Evolutionary conservation across 1,284 basidiomycete species (phyloP).

Genomic region (Vanrija sp.): DNA sequence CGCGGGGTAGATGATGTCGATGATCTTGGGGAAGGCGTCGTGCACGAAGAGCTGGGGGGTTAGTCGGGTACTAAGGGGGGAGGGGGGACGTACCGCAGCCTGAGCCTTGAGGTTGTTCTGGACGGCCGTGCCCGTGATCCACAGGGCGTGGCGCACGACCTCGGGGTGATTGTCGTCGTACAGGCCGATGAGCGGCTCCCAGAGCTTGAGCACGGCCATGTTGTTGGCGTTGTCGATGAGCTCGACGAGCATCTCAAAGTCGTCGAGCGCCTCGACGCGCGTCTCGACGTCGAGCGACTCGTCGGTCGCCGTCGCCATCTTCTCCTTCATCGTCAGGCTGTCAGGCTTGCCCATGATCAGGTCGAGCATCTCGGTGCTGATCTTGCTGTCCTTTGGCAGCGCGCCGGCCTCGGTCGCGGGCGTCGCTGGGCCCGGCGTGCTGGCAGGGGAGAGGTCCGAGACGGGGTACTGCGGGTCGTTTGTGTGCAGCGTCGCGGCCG

Average conservation of each 20-base stretch:
- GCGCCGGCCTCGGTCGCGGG: conserved; percentile 11
- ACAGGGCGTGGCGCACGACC: conserved; percentile 71
- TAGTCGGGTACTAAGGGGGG: conserved; percentile 1
- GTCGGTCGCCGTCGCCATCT: conserved; percentile 69
- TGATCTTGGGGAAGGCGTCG: conserved; percentile 64
- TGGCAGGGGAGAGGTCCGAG: conserved; percentile 27
- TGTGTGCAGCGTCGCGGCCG: conserved; percentile 33
- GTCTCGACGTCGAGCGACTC: conserved; percentile 59
- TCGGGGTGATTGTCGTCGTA: conserved; percentile 59
- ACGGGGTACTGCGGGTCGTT: conserved; percentile 28
- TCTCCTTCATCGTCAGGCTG: conserved; percentile 80
- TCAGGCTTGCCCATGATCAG: conserved; percentile 82
- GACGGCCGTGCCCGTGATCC: conserved; percentile 90
- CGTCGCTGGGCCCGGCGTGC: conserved; percentile 27
- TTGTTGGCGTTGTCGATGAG: conserved; percentile 95
- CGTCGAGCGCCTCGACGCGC: conserved; percentile 76
- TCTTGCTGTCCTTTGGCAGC: conserved; percentile 18
- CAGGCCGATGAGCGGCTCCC: conserved; percentile 72
- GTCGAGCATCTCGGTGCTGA: conserved; percentile 67
- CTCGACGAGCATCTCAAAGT: conserved; percentile 94
- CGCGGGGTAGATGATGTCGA: conserved; percentile 61
- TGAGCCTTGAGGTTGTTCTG: conserved; percentile 95
- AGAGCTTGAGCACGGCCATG: conserved; percentile 76
- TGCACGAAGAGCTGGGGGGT: conserved; percentile 63
- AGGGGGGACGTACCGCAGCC: conserved; percentile 60